These are phyloP conservation scores for Colletotrichum echinochloae DNA, from an alignment of 2,329 filamentous ascomycete species.

Conservation along the genomic window DNA sequence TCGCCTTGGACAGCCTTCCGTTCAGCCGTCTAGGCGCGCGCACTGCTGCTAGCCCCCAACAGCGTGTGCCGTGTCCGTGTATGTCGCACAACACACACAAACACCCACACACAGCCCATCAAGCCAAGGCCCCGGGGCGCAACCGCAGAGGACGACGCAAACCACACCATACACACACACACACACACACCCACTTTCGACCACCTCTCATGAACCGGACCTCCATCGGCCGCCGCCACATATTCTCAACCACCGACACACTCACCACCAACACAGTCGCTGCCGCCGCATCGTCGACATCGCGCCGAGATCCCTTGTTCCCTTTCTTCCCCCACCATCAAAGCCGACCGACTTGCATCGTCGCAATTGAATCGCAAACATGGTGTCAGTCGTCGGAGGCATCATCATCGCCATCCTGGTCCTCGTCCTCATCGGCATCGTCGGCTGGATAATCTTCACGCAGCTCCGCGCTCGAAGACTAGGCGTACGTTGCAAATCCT, in stretches of 20 bases:
- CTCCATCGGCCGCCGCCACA: conserved; percentile 28
- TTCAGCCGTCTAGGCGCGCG: not conserved
- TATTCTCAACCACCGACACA: conserved; percentile 9
- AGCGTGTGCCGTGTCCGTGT: conserved; percentile 12
- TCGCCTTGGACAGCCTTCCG: not conserved
- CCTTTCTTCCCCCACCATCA: conserved; percentile 11
- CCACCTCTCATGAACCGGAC: conserved; percentile 31
- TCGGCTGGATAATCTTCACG: conserved; percentile 77
- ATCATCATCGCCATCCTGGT: conserved; percentile 80
- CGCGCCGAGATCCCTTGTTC: not conserved
- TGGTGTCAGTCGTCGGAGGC: conserved; percentile 71
- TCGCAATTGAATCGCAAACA: conserved; percentile 49
- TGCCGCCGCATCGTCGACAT: not conserved
- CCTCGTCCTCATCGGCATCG: conserved; percentile 65
- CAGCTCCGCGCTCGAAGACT: conserved; percentile 79
- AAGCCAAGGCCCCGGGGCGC: conserved; percentile 9
- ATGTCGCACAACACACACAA: conserved; percentile 8
- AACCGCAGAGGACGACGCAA: conserved; percentile 7
- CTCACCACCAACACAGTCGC: not conserved
- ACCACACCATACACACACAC: too few relatives aligned
- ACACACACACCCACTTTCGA: not conserved
- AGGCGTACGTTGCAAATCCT: conserved; percentile 64
- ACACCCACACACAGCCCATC: conserved; percentile 12
- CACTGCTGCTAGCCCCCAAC: conserved; percentile 1
- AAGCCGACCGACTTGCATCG: conserved; percentile 23